Conservation (phyloP, 768 basidiomycete genomes). For the Trametes coccinea region DNA sequence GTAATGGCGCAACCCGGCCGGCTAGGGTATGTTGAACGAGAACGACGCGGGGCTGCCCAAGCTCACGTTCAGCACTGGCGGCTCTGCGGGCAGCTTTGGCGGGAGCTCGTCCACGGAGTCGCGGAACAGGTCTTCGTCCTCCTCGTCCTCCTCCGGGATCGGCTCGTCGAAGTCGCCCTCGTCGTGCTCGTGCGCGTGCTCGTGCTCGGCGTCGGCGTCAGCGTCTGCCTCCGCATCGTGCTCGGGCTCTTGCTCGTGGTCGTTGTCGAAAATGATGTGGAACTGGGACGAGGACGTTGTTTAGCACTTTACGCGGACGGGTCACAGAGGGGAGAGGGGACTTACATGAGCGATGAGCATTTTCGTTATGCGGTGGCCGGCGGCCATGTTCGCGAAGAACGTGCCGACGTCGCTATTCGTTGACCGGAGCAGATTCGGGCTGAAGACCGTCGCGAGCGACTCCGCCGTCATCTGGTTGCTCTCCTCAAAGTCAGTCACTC, state of each 20-base stretch:
- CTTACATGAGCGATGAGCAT: conserved; percentile 74
- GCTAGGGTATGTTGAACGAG: conserved; percentile 23
- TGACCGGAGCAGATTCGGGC: conserved; percentile 75
- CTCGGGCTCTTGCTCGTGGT: conserved; percentile 37
- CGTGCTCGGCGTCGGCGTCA: conserved; percentile 37
- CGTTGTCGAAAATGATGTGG: conserved; percentile 62
- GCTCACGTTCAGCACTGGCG: conserved; percentile 25
- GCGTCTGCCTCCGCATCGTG: conserved; percentile 41
- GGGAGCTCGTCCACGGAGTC: conserved; percentile 13
- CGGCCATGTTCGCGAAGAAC: conserved; percentile 79
- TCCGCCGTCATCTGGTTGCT: conserved; percentile 90
- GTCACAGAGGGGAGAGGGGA: conserved; percentile 6
- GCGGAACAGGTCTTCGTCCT: conserved; percentile 32
- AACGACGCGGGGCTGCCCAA: conserved; percentile 23
- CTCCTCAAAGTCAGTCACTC: conserved; percentile 87
- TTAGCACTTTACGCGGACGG: not conserved
- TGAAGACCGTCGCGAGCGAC: conserved; percentile 83
- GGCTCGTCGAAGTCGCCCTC: conserved; percentile 68
- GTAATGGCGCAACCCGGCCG: not conserved
- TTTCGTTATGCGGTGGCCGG: conserved; percentile 74
- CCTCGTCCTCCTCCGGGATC: conserved; percentile 69
- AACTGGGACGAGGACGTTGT: conserved; percentile 38
- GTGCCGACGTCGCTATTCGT: conserved; percentile 77
- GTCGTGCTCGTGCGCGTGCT: conserved; percentile 53
- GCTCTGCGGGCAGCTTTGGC: conserved; percentile 17